Percentiles rank a stretch among this genome's conserved stretches.
Evolutionary conservation across 169 alveolate genomes (phyloP).

Genomic region (Amoebophrya sp.): DNA sequence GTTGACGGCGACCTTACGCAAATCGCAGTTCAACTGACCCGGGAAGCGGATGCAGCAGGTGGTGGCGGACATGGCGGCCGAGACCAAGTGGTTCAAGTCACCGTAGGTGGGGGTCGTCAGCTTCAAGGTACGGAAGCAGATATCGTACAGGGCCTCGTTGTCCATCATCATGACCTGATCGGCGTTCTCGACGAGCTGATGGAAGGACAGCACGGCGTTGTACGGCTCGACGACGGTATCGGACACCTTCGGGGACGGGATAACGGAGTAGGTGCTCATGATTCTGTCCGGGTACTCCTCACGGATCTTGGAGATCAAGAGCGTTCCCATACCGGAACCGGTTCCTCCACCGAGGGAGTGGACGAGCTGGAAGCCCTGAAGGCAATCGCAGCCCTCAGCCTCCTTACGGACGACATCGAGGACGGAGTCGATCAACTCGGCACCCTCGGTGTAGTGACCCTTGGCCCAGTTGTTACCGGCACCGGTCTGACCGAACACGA

Average conservation of each 20-base stretch:
- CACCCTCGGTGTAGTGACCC: slow-evolving; percentile 99
- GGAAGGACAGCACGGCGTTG: slow-evolving; percentile 95
- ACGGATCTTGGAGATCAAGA: slow-evolving; percentile 91
- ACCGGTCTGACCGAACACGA: slow-evolving; percentile 96
- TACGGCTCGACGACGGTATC: slow-evolving; percentile 98
- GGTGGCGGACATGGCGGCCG: slow-evolving; percentile 96
- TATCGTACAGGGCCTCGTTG: slow-evolving; percentile 97
- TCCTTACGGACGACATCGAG: slow-evolving; percentile 97
- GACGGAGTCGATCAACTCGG: slow-evolving; percentile 95
- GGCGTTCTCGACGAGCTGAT: slow-evolving; percentile 93
- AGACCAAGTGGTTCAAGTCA: slow-evolving; percentile 90
- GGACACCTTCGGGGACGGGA: slow-evolving; percentile 96
- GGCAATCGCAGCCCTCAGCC: slow-evolving; percentile 97
- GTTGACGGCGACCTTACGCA: slow-evolving; percentile 93
- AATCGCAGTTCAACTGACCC: slow-evolving; percentile 91
- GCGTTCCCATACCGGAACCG: slow-evolving; percentile 98
- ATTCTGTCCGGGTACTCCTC: slow-evolving; percentile 98
- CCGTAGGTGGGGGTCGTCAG: slow-evolving; percentile 98
- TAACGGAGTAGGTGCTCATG: slow-evolving; percentile 94
- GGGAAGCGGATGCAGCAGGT: slow-evolving; percentile 96
- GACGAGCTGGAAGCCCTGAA: slow-evolving; percentile 94
- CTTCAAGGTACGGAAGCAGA: slow-evolving; percentile 98
- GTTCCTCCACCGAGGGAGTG: slow-evolving; percentile 99
- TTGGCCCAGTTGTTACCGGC: slow-evolving; percentile 99
- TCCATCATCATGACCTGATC: slow-evolving; percentile 95